Base-by-base conservation (phyloP, 306 rosid species). In the Trifolium pratense region DNA sequence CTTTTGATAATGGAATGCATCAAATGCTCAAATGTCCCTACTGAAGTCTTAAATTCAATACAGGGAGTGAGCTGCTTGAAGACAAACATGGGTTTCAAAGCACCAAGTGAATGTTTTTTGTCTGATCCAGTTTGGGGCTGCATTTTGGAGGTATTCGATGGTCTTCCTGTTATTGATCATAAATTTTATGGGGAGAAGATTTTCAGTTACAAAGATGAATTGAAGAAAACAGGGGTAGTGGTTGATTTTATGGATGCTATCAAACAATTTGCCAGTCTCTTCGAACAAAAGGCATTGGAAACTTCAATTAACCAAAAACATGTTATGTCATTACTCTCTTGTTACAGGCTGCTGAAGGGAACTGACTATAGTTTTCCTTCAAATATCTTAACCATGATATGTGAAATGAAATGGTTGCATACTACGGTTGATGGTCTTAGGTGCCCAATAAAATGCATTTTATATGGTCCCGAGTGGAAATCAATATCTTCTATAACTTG, bases 391-490 rank as follows among this genome's bases (percentile, higher is more conserved):
- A 3, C 0, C 1, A 73, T 77, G 73, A 40, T 92, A 4, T 18
- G 5, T 11, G 59, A 34, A 3, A 15, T 14, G 23, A 73, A 82
- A 57, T 92, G 97, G 97, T 69, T 92, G 88, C 74, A 81, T 20
- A 88, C 92, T 42, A 73, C 62, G 23, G 45, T 66, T 43, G 82
- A 87, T 51, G 79, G 53, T 77, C 55, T 52, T 29, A 78, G 71
- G 64, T 3, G 80, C 61, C 93, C 97, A 1, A 48, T 58, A 8
- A 37, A 82, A 4, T 92, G 92, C 89, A 84, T 92, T 83, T 77
- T 89, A 43, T 80, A 60, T 75, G 79, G 87, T 70, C 80, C 87
- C 10, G 86, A 80, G 46, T 92, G 97, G 97, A 74, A 83, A 71
- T 76, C 86, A 5, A 76, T 92, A 61, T 82, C 86, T 49, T 79